Conservation (phyloP, 2,329 filamentous ascomycete species). For the Clonostachys chloroleuca region DNA sequence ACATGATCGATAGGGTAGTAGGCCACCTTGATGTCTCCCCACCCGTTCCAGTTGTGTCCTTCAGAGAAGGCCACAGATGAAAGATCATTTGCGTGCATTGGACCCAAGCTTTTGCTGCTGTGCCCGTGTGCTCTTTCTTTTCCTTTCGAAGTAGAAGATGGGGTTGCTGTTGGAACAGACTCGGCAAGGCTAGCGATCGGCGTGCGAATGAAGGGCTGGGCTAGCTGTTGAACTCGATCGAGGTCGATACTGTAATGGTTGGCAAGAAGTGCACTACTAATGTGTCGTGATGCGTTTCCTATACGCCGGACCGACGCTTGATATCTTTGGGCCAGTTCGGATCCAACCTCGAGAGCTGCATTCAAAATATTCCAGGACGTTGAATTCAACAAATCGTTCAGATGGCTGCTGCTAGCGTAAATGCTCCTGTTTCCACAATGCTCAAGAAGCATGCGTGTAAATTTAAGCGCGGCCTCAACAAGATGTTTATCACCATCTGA, state of each 20-base stretch:
- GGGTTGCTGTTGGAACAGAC: constrained; percentile 46
- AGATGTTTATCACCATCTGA: constrained; percentile 76
- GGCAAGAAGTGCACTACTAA: constrained; percentile 69
- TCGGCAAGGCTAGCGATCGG: constrained; percentile 48
- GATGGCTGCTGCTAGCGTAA: constrained; percentile 86
- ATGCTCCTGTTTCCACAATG: constrained; percentile 96
- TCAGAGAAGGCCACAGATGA: constrained; percentile 65
- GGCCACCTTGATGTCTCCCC: constrained; percentile 74
- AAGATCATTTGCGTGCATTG: constrained; percentile 79
- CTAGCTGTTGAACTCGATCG: constrained; percentile 80
- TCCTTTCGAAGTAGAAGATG: constrained; percentile 59
- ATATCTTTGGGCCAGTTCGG: constrained; percentile 88
- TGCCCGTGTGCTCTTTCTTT: constrained; percentile 62
- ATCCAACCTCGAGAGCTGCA: constrained; percentile 72
- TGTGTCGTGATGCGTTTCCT: constrained; percentile 56
- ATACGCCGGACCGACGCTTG: constrained; percentile 81
- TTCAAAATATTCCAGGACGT: constrained; percentile 77
- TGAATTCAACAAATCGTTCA: constrained; percentile 86
- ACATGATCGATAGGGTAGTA: constrained; percentile 60
- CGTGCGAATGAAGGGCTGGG: constrained; percentile 76
- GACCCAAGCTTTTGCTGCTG: constrained; percentile 41
- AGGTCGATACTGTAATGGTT: constrained; percentile 81
- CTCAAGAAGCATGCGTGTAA: constrained; percentile 83
- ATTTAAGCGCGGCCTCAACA: constrained; percentile 74
- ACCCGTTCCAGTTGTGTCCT: constrained; percentile 63